phyloP scores from a whole-genome alignment of 768 basidiomycete species.

The Dioszegia hungarica region DNA sequence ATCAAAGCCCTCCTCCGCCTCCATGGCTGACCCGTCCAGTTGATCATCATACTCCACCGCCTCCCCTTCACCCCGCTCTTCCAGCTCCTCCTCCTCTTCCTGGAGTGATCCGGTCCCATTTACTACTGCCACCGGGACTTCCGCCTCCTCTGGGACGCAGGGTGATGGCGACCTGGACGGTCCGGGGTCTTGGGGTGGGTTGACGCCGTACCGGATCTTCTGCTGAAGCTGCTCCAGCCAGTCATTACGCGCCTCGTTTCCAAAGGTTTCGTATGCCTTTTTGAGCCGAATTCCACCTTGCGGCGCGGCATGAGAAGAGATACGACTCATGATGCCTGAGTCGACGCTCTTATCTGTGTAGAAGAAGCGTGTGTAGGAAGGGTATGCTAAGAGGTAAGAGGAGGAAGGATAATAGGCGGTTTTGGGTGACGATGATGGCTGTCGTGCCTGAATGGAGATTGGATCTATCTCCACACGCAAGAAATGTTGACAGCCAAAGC shows the following conservation, averaged over 20 bases:
- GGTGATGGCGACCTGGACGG: slow-evolving; percentile 35
- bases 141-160: not conserved
- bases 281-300: not conserved
- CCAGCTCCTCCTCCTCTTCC: slow-evolving; percentile 11
- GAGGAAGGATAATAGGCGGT: not conserved
- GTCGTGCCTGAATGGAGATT: not conserved
- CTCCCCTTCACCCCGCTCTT: slow-evolving; percentile 12
- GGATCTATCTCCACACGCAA: not conserved
- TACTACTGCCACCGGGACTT: not conserved
- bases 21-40: not conserved
- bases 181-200: slow-evolving; percentile 25
- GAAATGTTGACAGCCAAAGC: slow-evolving; percentile 1
- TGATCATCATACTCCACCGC: not conserved
- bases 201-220: slow-evolving; percentile 30
- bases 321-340: not conserved
- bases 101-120: no score
- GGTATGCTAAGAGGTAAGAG: not conserved
- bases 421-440: not conserved
- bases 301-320: not conserved
- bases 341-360: no score
- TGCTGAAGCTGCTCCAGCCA: slow-evolving; percentile 28
- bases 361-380: no score
- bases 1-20: no score
- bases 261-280: slow-evolving; percentile 20
- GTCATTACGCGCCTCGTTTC: slow-evolving; percentile 5